These are phyloP conservation scores for Colletotrichum sp. DNA, from an alignment of 2,329 filamentous ascomycete species.

Conservation along the genomic window DNA sequence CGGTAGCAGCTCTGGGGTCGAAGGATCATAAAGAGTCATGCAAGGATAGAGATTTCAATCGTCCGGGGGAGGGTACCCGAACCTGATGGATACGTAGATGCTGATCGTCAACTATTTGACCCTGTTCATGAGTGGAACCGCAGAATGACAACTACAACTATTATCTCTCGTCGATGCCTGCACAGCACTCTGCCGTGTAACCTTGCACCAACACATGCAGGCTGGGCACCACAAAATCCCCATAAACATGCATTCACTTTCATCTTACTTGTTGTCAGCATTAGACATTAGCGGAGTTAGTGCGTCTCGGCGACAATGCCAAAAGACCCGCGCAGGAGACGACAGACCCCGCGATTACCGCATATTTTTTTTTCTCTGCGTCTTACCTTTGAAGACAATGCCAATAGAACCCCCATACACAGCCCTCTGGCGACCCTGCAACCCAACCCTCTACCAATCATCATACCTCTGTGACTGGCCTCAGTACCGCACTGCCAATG, in stretches of 20 bases:
- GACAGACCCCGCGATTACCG: not conserved
- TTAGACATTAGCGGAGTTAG: not conserved
- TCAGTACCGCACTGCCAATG: no score
- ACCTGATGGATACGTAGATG: not conserved
- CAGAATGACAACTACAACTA: not conserved
- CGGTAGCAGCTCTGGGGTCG: not conserved
- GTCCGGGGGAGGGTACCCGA: not conserved
- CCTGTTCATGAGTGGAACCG: not conserved
- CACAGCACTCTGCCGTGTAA: not conserved
- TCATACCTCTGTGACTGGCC: not conserved
- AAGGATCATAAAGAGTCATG: not conserved
- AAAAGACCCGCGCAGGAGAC: not conserved
- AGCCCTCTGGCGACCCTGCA: not conserved
- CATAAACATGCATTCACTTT: not conserved
- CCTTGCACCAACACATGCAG: not conserved
- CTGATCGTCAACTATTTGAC: not conserved
- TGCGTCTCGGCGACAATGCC: not conserved
- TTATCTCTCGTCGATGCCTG: not conserved
- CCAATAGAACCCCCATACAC: not conserved
- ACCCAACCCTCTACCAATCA: rapidly evolving
- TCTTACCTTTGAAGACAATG: no score
- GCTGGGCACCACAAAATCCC: not conserved
- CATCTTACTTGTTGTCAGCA: not conserved
- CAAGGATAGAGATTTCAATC: not conserved
- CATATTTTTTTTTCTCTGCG: not conserved